These are phyloP conservation scores for Xylariaceae sp. DNA, from an alignment of 2,329 filamentous ascomycete genomes.

Conservation along the genomic window DNA sequence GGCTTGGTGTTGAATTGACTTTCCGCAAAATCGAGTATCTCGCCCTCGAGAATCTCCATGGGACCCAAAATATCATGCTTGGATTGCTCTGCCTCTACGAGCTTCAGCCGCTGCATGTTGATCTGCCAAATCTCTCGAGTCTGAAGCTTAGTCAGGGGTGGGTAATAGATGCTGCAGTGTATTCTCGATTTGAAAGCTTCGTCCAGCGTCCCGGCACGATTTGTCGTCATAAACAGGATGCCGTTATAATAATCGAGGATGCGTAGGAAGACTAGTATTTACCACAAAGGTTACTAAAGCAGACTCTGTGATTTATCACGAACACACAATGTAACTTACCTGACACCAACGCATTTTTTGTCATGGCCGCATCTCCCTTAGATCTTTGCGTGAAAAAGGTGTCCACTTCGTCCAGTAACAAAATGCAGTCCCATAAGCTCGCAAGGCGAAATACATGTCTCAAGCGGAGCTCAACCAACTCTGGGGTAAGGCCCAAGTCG, in stretches of 20 bases:
- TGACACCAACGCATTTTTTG: conserved; percentile 11
- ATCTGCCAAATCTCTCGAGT: no score
- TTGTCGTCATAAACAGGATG: conserved; percentile 13
- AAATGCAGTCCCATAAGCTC: conserved; percentile 3
- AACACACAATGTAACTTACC: no score
- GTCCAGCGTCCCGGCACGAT: conserved; percentile 1
- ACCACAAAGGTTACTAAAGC: neutral
- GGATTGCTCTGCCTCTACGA: no score
- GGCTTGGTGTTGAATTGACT: no score
- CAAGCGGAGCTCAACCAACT: neutral
- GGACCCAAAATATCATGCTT: no score
- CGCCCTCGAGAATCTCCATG: no score
- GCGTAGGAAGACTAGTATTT: conserved; percentile 6
- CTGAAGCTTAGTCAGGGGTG: no score
- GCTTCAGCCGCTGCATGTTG: no score
- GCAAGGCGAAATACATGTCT: conserved; percentile 2
- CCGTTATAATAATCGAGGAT: conserved; percentile 12
- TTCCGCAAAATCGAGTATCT: no score
- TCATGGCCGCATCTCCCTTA: conserved; percentile 1
- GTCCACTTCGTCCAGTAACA: conserved; percentile 11
- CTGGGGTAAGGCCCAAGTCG: neutral
- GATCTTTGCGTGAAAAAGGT: neutral
- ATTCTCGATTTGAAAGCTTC: conserved; percentile 9
- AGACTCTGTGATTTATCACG: neutral
- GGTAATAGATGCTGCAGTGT: conserved; percentile 11